Percentiles rank a stretch among this genome's conserved stretches.
Conservation (phyloP, 139 green algal species). For the Micromonas pusilla region DNA sequence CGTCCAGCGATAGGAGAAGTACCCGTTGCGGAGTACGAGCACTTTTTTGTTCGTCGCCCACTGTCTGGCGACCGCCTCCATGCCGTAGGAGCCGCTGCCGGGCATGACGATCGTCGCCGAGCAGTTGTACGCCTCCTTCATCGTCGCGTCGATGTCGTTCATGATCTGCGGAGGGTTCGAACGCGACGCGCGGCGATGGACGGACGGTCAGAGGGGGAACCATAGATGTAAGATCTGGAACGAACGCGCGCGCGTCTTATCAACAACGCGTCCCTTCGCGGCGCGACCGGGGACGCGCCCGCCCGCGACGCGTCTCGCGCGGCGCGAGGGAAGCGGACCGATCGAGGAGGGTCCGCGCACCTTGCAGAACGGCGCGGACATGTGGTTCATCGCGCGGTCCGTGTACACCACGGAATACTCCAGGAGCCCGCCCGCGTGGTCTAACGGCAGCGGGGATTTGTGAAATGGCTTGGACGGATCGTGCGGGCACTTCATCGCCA, state of each 20-base stretch:
- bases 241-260: background rate
- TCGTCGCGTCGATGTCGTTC: conserved; percentile 27
- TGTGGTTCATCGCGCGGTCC: conserved; percentile 34
- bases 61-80: conserved; percentile 35
- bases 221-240: background rate
- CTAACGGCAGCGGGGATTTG: conserved; percentile 20
- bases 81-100: conserved; percentile 28
- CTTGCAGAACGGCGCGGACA: conserved; percentile 30
- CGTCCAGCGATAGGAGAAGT: conserved; percentile 33
- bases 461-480: conserved; percentile 8
- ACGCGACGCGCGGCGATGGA: background rate
- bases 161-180: conserved; percentile 18
- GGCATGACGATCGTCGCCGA: conserved; percentile 26
- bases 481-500: background rate
- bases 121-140: conserved; percentile 33
- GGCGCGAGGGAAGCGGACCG: no score
- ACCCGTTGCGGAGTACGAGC: conserved; percentile 31
- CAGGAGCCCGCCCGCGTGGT: conserved; percentile 15
- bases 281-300: no score
- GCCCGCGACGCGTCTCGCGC: background rate
- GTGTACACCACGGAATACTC: conserved; percentile 41
- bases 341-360: no score
- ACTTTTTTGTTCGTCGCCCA: conserved; percentile 24
- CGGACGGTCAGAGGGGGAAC: background rate
- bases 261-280: no score